Evolutionary conservation across 306 rosid genomes (phyloP), one percentile per base, ranked within the genome.

Genomic region (Gillenia trifoliata): DNA sequence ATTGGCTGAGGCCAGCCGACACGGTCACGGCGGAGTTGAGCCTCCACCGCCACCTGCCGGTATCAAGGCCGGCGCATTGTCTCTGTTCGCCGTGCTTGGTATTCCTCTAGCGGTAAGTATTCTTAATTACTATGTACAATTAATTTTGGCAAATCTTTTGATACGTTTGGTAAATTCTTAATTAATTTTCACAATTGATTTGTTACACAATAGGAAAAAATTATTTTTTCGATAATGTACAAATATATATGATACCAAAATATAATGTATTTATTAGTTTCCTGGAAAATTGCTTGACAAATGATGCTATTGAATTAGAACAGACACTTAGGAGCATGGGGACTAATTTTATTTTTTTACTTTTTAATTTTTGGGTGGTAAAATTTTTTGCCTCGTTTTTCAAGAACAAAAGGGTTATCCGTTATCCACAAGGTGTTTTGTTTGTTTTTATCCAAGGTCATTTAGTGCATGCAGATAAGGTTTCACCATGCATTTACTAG

Each of bases 1-100:
- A 74, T 1, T 87, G 38, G 98, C 98, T 1, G 26, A 83, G 30
- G 43, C 83, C 0, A 76, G 89, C 6, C 76, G 79, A 4, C 64
- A 57, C 31, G 47, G 26, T 11, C 75, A 0, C 2, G 36, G 1
- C 17, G 67, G 70, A 41, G 23, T 57, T n/a, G 47, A 81, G 2
- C 80, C 78, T 0, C 41, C 25, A 0, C 80, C 80, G 0, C 97
- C 98, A 1, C 70, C 97, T 0, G 16, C 12, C 0, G 75, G 77
- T 8, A 19, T 93, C 0, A 82, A 72, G 28, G 91, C 77, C 0
- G 94, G 96, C 25, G 98, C 98, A 0, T 83, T 91, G 71, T 33
- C 94, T 16, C 81, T 93, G 33, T 93, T 91, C 16, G 80, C 96
- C 4, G 73, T 85, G 1, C 84, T 93, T 69, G 98, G 98, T 4